These are phyloP conservation scores for Suillus placidus DNA, from an alignment of 768 basidiomycete species.

Conservation along the genomic window DNA sequence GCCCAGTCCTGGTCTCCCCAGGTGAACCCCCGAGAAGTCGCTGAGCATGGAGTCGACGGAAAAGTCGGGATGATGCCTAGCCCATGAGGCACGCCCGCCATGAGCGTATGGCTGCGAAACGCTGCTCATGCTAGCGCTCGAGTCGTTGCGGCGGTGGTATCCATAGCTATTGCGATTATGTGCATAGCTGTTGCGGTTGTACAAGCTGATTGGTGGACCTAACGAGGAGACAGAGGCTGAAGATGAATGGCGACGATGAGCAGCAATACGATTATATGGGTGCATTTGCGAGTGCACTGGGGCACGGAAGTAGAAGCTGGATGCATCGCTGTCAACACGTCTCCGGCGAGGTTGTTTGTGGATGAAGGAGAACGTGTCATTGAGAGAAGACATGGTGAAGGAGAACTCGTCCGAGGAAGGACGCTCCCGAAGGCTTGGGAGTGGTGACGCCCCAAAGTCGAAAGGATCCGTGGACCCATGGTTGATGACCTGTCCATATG, in stretches of 20 bases:
- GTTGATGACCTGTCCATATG: constrained; percentile 70
- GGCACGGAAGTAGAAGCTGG: constrained; percentile 70
- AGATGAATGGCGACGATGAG: constrained; percentile 66
- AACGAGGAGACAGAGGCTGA: constrained; percentile 54
- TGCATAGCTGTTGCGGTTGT: constrained; percentile 61
- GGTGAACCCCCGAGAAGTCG: constrained; percentile 57
- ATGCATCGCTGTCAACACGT: constrained; percentile 75
- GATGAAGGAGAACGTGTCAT: constrained; percentile 76
- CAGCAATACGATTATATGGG: constrained; percentile 40
- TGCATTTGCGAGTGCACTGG: constrained; percentile 31
- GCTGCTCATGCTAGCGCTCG: constrained; percentile 59
- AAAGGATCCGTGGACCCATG: constrained; percentile 71
- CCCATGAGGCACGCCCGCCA: constrained; percentile 62
- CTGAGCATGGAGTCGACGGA: constrained; percentile 71
- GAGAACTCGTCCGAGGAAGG: constrained; percentile 64
- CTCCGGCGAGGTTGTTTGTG: constrained; percentile 40
- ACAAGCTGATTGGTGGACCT: constrained; percentile 71
- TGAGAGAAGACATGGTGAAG: constrained; percentile 57
- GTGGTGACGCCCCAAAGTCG: constrained; percentile 51
- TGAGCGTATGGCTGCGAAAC: constrained; percentile 57
- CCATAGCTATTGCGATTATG: constrained; percentile 62
- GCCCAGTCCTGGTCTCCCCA: constrained; percentile 73
- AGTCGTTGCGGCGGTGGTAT: constrained; percentile 58
- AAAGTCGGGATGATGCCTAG: constrained; percentile 54
- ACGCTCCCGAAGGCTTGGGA: constrained; percentile 53